Conservation (phyloP, 805 yeast genomes). For the Blastobotrys chiropterorum region DNA sequence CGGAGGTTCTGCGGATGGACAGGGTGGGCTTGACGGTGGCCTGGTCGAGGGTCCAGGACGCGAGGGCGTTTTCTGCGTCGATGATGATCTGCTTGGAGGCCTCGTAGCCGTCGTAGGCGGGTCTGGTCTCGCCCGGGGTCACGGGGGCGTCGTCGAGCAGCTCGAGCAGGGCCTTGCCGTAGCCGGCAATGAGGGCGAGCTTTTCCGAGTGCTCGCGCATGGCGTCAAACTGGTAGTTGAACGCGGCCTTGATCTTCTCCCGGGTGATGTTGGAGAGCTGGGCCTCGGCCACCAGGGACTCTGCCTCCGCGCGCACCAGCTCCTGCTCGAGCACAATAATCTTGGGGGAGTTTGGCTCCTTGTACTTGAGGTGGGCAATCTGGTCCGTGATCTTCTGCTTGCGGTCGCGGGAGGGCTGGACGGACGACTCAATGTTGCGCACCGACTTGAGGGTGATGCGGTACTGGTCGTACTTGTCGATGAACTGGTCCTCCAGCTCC, state of each 20-base stretch:
- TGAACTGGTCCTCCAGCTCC: constrained; percentile 96
- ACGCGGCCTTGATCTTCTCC: constrained; percentile 95
- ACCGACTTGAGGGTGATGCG: constrained; percentile 90
- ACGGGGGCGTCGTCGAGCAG: constrained; percentile 94
- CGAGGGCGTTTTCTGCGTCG: constrained; percentile 93
- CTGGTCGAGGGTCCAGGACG: constrained; percentile 92
- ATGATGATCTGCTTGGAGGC: constrained; percentile 96
- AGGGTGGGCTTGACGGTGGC: constrained; percentile 93
- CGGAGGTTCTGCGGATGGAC: constrained; percentile 73
- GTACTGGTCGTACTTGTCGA: constrained; percentile 97
- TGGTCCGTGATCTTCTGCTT: constrained; percentile 96
- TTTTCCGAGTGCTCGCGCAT: constrained; percentile 93
- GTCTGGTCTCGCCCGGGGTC: constrained; percentile 98
- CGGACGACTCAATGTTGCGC: constrained; percentile 95
- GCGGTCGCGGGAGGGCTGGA: constrained; percentile 97
- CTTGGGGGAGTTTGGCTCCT: constrained; percentile 97
- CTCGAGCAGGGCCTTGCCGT: constrained; percentile 96
- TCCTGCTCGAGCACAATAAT: constrained; percentile 95
- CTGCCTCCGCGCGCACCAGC: constrained; percentile 98
- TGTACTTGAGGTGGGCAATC: constrained; percentile 95
- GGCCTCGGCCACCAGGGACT: constrained; percentile 97
- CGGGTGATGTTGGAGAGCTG: constrained; percentile 97
- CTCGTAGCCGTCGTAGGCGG: constrained; percentile 96
- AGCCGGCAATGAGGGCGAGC: constrained; percentile 94
- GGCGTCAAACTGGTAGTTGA: constrained; percentile 94